Percentiles rank a stretch among this genome's conserved stretches.
Evolutionary conservation across 208 protist genomes (phyloP).

Genomic region (Leishmania tropica): DNA sequence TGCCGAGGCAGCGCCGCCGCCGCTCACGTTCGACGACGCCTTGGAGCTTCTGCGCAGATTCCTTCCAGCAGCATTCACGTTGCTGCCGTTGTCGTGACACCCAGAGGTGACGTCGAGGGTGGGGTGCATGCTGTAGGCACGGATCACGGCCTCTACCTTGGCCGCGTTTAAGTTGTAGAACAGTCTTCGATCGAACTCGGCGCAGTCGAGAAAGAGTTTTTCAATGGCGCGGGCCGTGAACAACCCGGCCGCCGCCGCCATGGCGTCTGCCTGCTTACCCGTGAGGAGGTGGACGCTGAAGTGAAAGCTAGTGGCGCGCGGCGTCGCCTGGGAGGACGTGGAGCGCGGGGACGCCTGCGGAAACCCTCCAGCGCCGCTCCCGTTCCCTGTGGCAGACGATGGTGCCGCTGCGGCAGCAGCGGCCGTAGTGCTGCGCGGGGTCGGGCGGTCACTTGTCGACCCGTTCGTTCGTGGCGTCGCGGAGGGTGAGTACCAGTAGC

Average conservation of each 20-base stretch:
- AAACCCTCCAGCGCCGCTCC: not conserved
- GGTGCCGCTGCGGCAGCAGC: not conserved
- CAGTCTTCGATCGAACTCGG: slow-evolving; percentile 45
- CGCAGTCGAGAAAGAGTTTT: slow-evolving; percentile 32
- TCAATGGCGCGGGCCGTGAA: slow-evolving; percentile 25
- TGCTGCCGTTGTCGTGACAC: not conserved
- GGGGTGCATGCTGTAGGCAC: slow-evolving; percentile 12
- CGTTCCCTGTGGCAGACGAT: not conserved
- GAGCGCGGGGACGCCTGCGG: slow-evolving; percentile 13
- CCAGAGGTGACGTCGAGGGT: not conserved
- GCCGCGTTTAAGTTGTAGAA: slow-evolving; percentile 44
- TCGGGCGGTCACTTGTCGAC: slow-evolving; percentile 22
- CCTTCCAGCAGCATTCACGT: not conserved
- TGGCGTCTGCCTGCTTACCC: slow-evolving; percentile 53
- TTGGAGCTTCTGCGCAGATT: slow-evolving; percentile 2
- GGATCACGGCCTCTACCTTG: slow-evolving; percentile 12
- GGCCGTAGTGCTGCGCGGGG: slow-evolving; percentile 18
- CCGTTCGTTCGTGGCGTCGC: slow-evolving; percentile 29
- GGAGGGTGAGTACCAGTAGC: slow-evolving; percentile 1
- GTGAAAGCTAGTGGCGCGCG: slow-evolving; percentile 32
- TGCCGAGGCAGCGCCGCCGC: not conserved
- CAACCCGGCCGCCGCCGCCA: slow-evolving; percentile 45
- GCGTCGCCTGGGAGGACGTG: slow-evolving; percentile 14
- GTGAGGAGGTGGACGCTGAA: slow-evolving; percentile 79
- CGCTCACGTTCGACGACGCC: not conserved